Evolutionary conservation across 371 early-diverging fungal genomes (phyloP).

Genomic region (Mortierella sp.): DNA sequence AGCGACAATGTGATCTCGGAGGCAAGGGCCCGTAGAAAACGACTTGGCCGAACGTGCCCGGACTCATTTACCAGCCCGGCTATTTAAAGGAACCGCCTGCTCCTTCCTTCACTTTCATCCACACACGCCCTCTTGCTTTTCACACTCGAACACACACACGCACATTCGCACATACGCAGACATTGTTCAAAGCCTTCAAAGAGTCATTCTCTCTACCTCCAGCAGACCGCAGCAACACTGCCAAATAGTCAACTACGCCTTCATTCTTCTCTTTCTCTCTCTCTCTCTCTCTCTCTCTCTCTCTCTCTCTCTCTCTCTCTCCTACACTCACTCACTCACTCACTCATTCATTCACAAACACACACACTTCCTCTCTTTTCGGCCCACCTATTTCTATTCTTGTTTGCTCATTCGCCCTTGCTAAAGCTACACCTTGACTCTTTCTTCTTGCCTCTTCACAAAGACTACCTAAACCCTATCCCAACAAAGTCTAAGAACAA

Average conservation of each 20-base stretch:
- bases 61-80: too few relatives aligned
- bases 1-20: too few relatives aligned
- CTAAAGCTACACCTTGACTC: conserved; percentile 4
- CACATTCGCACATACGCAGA: too few relatives aligned
- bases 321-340: background rate
- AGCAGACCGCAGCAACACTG: background rate
- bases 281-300: background rate
- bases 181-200: too few relatives aligned
- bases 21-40: too few relatives aligned
- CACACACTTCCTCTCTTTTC: background rate
- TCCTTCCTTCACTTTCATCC: too few relatives aligned
- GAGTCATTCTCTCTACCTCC: background rate
- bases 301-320: background rate
- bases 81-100: too few relatives aligned
- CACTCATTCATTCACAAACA: background rate
- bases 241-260: background rate
- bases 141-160: too few relatives aligned
- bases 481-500: too few relatives aligned
- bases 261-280: background rate
- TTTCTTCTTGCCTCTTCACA: background rate
- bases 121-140: too few relatives aligned
- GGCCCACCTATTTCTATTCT: background rate
- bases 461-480: background rate
- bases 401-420: background rate
- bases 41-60: too few relatives aligned